Evolutionary conservation across 768 basidiomycete species (phyloP).

Genomic region (Amanita exitialis): DNA sequence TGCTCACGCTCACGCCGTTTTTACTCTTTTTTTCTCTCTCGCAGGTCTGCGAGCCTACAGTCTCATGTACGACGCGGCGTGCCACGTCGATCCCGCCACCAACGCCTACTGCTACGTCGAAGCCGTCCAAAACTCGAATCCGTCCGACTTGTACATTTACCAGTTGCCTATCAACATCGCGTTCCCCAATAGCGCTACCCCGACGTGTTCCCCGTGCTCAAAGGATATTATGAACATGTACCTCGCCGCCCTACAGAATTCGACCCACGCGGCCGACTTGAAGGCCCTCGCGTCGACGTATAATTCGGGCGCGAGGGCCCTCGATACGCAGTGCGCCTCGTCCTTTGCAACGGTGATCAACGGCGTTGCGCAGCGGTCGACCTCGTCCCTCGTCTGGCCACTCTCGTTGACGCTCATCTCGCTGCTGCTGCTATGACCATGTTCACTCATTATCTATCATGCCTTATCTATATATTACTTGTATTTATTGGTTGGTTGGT

Average conservation of each 20-base stretch:
- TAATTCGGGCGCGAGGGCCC: not conserved
- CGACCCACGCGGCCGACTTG: constrained; percentile 10
- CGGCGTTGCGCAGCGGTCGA: not conserved
- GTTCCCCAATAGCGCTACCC: constrained; percentile 38
- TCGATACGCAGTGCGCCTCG: not conserved
- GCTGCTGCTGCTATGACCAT: not conserved
- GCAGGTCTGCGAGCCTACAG: constrained; percentile 54
- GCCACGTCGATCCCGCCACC: constrained; percentile 43
- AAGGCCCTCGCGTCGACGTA: constrained; percentile 6
- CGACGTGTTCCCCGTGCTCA: constrained; percentile 58
- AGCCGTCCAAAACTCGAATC: constrained; percentile 44
- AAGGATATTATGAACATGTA: constrained; percentile 49
- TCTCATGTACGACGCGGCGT: constrained; percentile 53
- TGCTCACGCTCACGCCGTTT: not conserved
- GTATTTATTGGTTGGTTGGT: not conserved
- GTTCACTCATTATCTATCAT: not conserved
- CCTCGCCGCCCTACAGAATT: constrained; percentile 28
- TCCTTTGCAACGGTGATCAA: not conserved
- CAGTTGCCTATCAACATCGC: constrained; percentile 47
- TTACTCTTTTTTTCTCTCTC: not conserved
- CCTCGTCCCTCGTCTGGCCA: not conserved
- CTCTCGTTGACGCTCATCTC: not conserved
- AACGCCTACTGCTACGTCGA: constrained; percentile 68
- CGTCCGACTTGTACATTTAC: constrained; percentile 69
- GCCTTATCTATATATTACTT: not conserved